These are phyloP conservation scores for Dalbergia cochinchinensis DNA, from an alignment of 306 rosid genomes.

Conservation along the genomic window DNA sequence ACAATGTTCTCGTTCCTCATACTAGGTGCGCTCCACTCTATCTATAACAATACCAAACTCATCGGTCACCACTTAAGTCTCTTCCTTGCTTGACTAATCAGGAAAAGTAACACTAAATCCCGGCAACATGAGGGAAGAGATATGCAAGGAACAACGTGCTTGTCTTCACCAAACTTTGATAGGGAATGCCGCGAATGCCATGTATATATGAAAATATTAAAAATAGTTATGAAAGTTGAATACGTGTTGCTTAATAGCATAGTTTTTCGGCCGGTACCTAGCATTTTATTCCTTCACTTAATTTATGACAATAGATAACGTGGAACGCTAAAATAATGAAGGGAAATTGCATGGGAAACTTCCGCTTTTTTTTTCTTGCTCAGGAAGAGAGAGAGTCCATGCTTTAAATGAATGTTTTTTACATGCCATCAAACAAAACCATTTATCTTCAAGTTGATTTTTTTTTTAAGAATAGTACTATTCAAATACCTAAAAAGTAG, in stretches of 20 bases:
- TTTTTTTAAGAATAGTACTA: too few relatives aligned
- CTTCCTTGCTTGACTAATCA: not conserved
- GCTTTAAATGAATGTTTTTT: not conserved
- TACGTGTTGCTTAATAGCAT: slow-evolving; percentile 24
- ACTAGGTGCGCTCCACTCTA: too few relatives aligned
- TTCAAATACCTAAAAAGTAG: too few relatives aligned
- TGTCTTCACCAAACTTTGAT: slow-evolving; percentile 42
- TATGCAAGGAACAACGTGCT: slow-evolving; percentile 13
- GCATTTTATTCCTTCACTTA: slow-evolving; percentile 2
- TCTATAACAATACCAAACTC: too few relatives aligned
- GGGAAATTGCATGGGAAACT: slow-evolving; percentile 11
- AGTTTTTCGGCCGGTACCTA: not conserved
- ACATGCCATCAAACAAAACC: not conserved
- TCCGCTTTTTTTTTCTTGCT: not conserved
- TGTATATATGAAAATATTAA: not conserved
- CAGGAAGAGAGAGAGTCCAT: not conserved
- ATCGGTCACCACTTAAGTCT: too few relatives aligned
- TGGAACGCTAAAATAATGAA: not conserved
- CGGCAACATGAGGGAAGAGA: not conserved
- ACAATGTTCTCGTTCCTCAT: too few relatives aligned
- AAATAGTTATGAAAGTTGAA: slow-evolving; percentile 35
- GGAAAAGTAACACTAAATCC: not conserved
- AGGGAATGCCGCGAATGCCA: not conserved
- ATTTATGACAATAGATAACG: not conserved
- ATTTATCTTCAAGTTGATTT: slow-evolving; percentile 2